Conservation (phyloP, 257 asterid species). For the Ilex asprella region DNA sequence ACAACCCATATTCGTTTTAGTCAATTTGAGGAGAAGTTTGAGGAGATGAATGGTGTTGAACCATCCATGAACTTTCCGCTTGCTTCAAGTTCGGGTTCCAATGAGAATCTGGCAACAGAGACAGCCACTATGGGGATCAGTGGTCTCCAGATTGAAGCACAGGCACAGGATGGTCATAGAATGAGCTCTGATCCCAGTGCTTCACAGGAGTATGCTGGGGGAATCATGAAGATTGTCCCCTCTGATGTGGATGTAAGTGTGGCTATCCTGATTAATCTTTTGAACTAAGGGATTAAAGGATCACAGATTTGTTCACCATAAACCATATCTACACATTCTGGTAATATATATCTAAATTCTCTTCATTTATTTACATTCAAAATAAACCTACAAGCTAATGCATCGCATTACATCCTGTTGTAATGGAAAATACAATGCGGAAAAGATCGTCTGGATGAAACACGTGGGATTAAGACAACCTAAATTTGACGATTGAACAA, state of each 20-base stretch:
- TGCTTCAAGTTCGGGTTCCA: constrained; percentile 51
- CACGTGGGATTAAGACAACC: too few relatives aligned
- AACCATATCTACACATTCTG: too few relatives aligned
- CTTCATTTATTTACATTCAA: too few relatives aligned
- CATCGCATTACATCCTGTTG: too few relatives aligned
- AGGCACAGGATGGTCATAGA: constrained; percentile 38
- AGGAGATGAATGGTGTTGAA: constrained; percentile 21
- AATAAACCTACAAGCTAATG: too few relatives aligned
- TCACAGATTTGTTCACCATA: too few relatives aligned
- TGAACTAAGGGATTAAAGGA: not conserved
- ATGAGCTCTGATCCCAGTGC: constrained; percentile 31
- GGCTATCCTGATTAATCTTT: not conserved
- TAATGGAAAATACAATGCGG: too few relatives aligned
- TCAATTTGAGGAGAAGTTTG: constrained; percentile 12
- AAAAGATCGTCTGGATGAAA: too few relatives aligned
- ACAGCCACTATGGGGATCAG: constrained; percentile 26
- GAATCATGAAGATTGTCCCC: constrained; percentile 78
- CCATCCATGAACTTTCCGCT: not conserved
- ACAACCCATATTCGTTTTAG: not conserved
- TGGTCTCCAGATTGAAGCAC: constrained; percentile 31
- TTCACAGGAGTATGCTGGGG: constrained; percentile 61
- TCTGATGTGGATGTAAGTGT: constrained; percentile 68
- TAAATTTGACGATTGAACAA: too few relatives aligned
- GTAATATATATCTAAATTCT: too few relatives aligned
- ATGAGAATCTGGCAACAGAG: constrained; percentile 38